Conservation (phyloP, 495 filamentous ascomycete genomes). For the Neurospora sp. region DNA sequence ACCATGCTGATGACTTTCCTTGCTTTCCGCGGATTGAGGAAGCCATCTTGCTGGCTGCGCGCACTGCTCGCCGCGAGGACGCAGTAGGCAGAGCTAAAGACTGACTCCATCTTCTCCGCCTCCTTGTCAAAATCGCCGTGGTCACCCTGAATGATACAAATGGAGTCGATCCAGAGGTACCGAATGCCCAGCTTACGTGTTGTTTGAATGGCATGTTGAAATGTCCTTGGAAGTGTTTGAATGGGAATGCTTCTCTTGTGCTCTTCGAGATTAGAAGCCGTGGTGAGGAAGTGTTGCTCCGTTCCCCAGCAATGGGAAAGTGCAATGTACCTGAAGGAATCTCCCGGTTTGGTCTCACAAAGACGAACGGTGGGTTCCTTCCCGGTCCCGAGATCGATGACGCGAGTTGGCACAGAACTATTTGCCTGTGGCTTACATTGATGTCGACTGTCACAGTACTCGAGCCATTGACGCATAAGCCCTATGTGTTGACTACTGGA, state of each 20-base stretch:
- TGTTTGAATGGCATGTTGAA: slow-evolving; percentile 6
- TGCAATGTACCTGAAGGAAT: slow-evolving; percentile 6
- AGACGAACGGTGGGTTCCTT: neutral
- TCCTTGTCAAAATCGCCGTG: slow-evolving; percentile 22
- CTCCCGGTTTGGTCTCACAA: neutral
- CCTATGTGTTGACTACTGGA: no score
- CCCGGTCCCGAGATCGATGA: no score
- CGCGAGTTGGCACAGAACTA: no score
- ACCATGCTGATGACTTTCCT: no score
- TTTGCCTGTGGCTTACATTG: no score
- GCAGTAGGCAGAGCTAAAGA: slow-evolving; percentile 21
- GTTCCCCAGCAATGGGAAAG: slow-evolving; percentile 14
- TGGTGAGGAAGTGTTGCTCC: slow-evolving; percentile 4
- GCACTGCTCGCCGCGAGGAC: slow-evolving; percentile 22
- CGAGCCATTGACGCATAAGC: no score
- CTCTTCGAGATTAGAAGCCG: neutral
- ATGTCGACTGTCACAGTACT: no score
- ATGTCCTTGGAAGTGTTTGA: slow-evolving; percentile 7
- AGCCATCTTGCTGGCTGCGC: slow-evolving; percentile 9
- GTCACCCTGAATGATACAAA: slow-evolving; percentile 29
- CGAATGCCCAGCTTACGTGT: neutral
- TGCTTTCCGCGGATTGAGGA: slow-evolving; percentile 4
- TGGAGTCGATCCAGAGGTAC: slow-evolving; percentile 30
- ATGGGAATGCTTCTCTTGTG: slow-evolving; percentile 4
- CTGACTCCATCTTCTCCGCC: slow-evolving; percentile 21